Evolutionary conservation across 2,329 filamentous ascomycete genomes (phyloP), one percentile per base, ranked within the genome.

Genomic region (Aspergillus fijiensis): DNA sequence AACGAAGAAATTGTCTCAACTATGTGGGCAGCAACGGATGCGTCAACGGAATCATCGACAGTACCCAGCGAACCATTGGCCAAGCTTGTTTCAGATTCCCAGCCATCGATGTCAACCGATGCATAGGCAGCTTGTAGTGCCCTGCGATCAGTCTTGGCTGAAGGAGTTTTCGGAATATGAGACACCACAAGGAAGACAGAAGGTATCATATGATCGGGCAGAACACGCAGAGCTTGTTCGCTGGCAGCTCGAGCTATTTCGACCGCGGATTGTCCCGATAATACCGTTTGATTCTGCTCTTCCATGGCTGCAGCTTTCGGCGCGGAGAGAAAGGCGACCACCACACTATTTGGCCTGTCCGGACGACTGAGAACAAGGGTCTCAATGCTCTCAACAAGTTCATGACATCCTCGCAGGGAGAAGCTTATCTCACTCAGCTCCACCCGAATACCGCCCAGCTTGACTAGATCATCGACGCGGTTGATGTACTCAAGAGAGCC

Each of bases 261-360:
- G 14, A 69, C 51, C 6, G 67, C 68, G 5, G 55, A 49, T 4
- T 65, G 60, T 35, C 66, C 58, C 3, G 59, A 47, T 3, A 69
- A 19, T 11, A 70, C 19, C 5, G 62, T 23, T 14, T 61, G 49
- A 25, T 59, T 56, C 10, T 54, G 52, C 25, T 60, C 31, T 3
- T 47, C 51, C 2, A 49, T 23, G 31, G 19, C 27, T 19, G 50
- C 61, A 29, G 68, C 61, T 2, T 35, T 52, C 3, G 71, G 66
- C 1, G 71, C 70, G 6, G 69, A 70, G 21, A 76, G 63, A 42
- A 75, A 75, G 19, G 72, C 70, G 59, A 76, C 76, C n/a, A 78
- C 58, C 0, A 74, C 67, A 48, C 73, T 67, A 0, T 63, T 69
- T 4, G 73, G 74, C 51, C 70, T 65, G 35, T 69, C 69, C 1